Conservation (phyloP, 495 filamentous ascomycete species). For the Penicillium macrosclerotiorum region DNA sequence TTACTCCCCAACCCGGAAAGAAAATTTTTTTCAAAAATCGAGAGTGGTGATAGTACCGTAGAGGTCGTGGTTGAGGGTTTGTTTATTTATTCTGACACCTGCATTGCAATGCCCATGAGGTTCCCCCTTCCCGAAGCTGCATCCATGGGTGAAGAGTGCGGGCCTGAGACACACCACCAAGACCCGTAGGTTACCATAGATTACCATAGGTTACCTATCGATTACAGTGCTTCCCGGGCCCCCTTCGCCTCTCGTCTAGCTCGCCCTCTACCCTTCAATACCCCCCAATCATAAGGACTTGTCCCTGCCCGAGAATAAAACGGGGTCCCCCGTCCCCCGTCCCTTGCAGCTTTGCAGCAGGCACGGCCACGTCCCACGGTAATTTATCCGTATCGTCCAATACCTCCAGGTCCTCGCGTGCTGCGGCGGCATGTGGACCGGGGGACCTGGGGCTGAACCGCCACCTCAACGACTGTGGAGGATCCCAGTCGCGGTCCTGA, state of each 20-base stretch:
- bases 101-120: conserved; percentile 11
- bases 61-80: too few species aligned
- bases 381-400: not conserved
- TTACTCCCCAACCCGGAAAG: too few species aligned
- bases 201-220: not conserved
- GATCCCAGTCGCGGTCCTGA: conserved; percentile 10
- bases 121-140: conserved; percentile 11
- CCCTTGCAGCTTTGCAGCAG: conserved; percentile 11
- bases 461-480: conserved; percentile 17
- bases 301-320: too few species aligned
- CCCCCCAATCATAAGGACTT: too few species aligned
- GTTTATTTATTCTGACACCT: not conserved
- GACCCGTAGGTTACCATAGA: not conserved
- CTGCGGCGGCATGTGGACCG: conserved; percentile 17
- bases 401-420: conserved; percentile 3
- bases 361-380: too few species aligned
- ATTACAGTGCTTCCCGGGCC: not conserved
- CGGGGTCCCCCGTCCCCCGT: too few species aligned
- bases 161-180: not conserved
- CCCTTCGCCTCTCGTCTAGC: too few species aligned
- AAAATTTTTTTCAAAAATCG: too few species aligned
- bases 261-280: too few species aligned
- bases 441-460: conserved; percentile 27
- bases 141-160: conserved; percentile 17
- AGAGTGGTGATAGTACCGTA: too few species aligned